These are phyloP conservation scores for Alternaria triticina DNA, from an alignment of 2,329 filamentous ascomycete species.

Conservation along the genomic window DNA sequence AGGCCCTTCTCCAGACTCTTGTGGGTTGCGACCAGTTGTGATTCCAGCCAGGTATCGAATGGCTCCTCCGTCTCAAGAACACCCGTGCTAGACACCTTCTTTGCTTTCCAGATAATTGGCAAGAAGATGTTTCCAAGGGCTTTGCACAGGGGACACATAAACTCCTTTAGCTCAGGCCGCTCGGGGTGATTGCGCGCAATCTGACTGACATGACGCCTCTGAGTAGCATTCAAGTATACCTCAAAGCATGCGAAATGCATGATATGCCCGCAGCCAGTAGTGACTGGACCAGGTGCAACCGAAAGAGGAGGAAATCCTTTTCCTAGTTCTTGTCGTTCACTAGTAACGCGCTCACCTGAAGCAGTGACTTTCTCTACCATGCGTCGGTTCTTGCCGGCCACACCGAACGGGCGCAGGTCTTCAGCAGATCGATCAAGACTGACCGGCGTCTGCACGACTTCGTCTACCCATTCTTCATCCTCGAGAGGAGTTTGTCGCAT, in stretches of 20 bases:
- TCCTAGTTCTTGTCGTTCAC: constrained; percentile 82
- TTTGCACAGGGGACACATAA: constrained; percentile 96
- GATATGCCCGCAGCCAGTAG: constrained; percentile 93
- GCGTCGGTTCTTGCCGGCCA: constrained; percentile 84
- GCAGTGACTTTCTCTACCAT: constrained; percentile 77
- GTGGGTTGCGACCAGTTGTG: constrained; percentile 60
- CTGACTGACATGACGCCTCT: constrained; percentile 84
- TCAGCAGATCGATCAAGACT: constrained; percentile 88
- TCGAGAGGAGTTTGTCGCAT: constrained; percentile 84
- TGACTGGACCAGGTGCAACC: constrained; percentile 76
- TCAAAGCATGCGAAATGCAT: constrained; percentile 99
- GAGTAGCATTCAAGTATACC: constrained; percentile 83
- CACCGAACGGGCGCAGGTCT: constrained; percentile 83
- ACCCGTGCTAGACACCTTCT: constrained; percentile 82
- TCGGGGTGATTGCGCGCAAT: constrained; percentile 96
- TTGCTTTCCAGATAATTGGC: constrained; percentile 92
- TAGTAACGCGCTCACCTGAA: constrained; percentile 71
- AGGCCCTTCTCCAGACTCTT: constrained; percentile 50
- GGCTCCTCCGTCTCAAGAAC: constrained; percentile 64
- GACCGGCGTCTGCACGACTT: constrained; percentile 77
- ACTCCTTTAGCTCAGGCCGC: constrained; percentile 77
- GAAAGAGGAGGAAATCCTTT: constrained; percentile 81
- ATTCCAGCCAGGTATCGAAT: constrained; percentile 74
- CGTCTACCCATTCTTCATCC: constrained; percentile 82
- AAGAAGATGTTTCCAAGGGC: constrained; percentile 94